Conservation (phyloP, 768 basidiomycete genomes). For the Lyophyllum semitale region DNA sequence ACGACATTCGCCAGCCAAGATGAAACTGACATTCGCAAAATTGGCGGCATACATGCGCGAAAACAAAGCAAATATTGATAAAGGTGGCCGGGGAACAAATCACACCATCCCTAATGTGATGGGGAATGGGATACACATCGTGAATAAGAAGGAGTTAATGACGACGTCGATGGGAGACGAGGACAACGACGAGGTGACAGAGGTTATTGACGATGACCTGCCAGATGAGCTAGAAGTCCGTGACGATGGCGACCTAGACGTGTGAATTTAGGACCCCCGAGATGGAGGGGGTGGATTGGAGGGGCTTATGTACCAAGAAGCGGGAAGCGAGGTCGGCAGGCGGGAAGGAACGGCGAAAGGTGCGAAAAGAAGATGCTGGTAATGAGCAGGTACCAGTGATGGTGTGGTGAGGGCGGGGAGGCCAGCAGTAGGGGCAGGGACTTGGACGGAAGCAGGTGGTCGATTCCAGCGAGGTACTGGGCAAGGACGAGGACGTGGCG, state of each 20-base stretch:
- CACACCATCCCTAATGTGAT: not conserved
- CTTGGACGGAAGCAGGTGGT: not conserved
- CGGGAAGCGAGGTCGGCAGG: not conserved
- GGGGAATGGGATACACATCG: not conserved
- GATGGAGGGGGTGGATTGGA: not conserved
- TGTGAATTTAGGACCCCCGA: not conserved
- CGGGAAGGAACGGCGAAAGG: too few species aligned
- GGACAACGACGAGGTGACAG: not conserved
- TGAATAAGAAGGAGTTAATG: not conserved
- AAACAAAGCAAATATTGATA: conserved; percentile 10
- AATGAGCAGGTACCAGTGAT: too few species aligned
- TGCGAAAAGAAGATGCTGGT: too few species aligned
- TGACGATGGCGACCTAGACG: not conserved
- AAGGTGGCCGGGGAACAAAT: not conserved
- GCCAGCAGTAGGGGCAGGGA: not conserved
- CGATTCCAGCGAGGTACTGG: too few species aligned
- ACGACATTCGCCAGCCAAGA: conserved; percentile 26
- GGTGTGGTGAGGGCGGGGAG: not conserved
- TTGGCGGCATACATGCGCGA: conserved; percentile 15
- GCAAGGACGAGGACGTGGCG: too few species aligned
- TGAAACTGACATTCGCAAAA: conserved; percentile 23
- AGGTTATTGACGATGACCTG: not conserved
- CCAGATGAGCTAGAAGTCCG: not conserved
- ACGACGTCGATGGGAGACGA: not conserved
- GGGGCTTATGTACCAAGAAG: too few species aligned